Evolutionary conservation across 1,139 yeast species (phyloP), one percentile per base, ranked within the genome.

Genomic region (Blastobotrys ciferrii): DNA sequence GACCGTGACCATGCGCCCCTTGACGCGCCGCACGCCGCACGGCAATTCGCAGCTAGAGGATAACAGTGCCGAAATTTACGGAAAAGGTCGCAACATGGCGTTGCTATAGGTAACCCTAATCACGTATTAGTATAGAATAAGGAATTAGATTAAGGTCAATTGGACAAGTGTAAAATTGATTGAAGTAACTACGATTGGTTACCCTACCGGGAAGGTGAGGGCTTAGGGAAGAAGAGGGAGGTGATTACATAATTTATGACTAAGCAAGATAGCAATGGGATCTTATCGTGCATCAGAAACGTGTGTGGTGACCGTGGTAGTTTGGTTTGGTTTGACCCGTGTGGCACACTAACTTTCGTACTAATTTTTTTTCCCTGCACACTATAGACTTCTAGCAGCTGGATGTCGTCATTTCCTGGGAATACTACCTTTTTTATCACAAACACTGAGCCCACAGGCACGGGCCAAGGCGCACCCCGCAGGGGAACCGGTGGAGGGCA

Each of bases 361-460:
- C 9, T 23, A 23, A 6, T 23, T 23, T 5, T 6, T 23, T 23
- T 23, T 23, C 28, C 28, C 28, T 9, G 5, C 28, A 23, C 43
- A 30, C 13, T 12, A 31, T 15, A 25, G 17, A 28, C 28, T 6
- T 23, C 9, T 23, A 23, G 28, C 28, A 23, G 28, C 28, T 23
- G 28, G 28, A 23, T 23, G 28, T 23, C 28, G 5, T 23, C 28
- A 9, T 23, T 23, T 23, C 28, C 28, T 23, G 28, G 28, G 28
- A 23, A 33, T 19, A 46, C 49, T 6, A 53, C 55, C 20, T 55
- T 52, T 32, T 52, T 53, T 48, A 47, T 55, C 32, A 51, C 57
- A 1, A 55, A 49, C 47, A 42, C 47, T 6, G 54, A 50, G 25
- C 58, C 58, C 55, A 51, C n/a, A 11, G 25, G 46, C 41, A 33